Base-by-base conservation (phyloP, 352 stramenopile species). In the Phytophthora cryptogea region DNA sequence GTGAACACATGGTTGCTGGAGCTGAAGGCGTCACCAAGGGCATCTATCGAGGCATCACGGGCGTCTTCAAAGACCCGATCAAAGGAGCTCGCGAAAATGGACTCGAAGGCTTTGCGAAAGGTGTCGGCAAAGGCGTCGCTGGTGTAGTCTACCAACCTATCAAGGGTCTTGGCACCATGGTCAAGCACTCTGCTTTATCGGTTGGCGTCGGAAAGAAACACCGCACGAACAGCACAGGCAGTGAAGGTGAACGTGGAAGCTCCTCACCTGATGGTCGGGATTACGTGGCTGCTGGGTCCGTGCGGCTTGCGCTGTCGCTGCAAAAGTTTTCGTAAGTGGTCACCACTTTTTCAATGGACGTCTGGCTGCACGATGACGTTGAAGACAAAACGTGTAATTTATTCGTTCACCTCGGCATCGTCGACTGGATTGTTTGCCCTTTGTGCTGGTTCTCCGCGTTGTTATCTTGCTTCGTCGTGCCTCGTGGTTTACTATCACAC, bases 41-140 rank as follows among this genome's bases (percentile, higher is more conserved):
- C 11, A 59, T 93, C 40, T 90, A 87, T 43, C 72, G 73, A 4
- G 84, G 84, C 31, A 88, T 92, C 58, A 92, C 78, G 0, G 82
- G 82, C 20, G 72, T 93, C 5, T 90, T 83, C 74, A 90, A 89
- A 41, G 82, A 93, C 35, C 84, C 82, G 43, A 90, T 93, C 61
- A 78, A 79, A 52, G 84, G 82, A 47, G 84, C 84, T 20, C 88
- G 86, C 57, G 70, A 84, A 55, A 86, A 83, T 8, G 84, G 84
- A 4, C 41, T 91, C 31, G 81, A 83, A 17, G 84, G 82, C 4
- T 90, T 93, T 31, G 84, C 84, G 14, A 90, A 90, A 52, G 84
- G 82, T 28, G 70, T 93, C 2, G 80, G 82, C 9, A 81, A 63
- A 8, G 84, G 84, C n/a, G 71, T 93, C 23, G 81, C 71, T 2